Base-by-base conservation (phyloP, 495 filamentous ascomycete genomes). In the Jackrogersella minutella region DNA sequence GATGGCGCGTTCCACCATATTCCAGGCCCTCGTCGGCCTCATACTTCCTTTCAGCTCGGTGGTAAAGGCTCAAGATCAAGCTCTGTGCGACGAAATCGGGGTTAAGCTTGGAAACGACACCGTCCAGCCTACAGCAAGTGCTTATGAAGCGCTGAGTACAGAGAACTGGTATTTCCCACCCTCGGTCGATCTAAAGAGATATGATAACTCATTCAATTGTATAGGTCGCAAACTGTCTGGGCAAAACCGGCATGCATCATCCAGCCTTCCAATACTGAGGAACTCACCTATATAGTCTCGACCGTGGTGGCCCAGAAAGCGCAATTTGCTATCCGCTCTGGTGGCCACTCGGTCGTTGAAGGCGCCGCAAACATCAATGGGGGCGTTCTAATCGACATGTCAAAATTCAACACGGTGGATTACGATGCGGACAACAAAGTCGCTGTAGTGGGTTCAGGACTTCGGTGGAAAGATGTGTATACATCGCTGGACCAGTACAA, bases 341-440 rank as follows among this genome's bases (percentile, higher is more conserved):
- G 83, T 3, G 82, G 81, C 19, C 85, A 87, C 76, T 76, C 76
- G 7, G 70, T 76, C 11, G 80, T 78, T 58, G 73, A 73, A 4
- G 80, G 81, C 5, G 81, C 76, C 10, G 72, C 82, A 5, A 86
- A 84, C 64, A 83, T 86, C 46, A 65, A 80, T 31, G 69, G 73
- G 26, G 85, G 84, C 6, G 72, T 86, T 6, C 78, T 84, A 11
- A 80, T 88, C 60, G 82, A 87, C 58, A 67, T 85, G 39, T 62
- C 60, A 21, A 64, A 58, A 0, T 62, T 87, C 10, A 79, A 83
- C 51, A 69, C 74, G 5, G 75, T 84, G 41, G 74, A 70, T 8
- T 71, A 83, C 8, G 76, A 81, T 31, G 75, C 74, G 9, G 78
- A 85, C 16, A 73, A 75, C 13, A 70, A 71, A 13, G 73, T 81